These are phyloP conservation scores for Venturiaceae sp. DNA, from an alignment of 2,329 filamentous ascomycete genomes.

Conservation along the genomic window DNA sequence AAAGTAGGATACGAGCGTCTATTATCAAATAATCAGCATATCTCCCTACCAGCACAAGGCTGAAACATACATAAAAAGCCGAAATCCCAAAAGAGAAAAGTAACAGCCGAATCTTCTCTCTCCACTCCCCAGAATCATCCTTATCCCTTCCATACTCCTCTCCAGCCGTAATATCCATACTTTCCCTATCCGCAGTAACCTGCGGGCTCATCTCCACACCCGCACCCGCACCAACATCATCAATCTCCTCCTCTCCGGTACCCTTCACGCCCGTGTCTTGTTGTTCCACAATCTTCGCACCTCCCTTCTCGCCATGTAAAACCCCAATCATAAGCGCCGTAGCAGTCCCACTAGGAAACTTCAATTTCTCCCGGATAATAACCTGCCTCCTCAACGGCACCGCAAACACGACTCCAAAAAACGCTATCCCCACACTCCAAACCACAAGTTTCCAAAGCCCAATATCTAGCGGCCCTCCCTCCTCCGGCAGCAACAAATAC, in stretches of 20 bases:
- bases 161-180: conserved; percentile 12
- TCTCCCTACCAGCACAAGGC: neutral
- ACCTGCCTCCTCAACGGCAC: conserved; percentile 86
- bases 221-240: neutral
- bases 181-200: neutral
- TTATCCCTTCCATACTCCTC: conserved; percentile 22
- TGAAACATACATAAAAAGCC: conserved; percentile 35
- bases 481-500: conserved; percentile 66
- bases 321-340: conserved; percentile 90
- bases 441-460: conserved; percentile 69
- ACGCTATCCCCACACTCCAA: conserved; percentile 88
- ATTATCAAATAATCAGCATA: conserved; percentile 4
- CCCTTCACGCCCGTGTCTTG: neutral
- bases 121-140: conserved; percentile 45
- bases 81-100: conserved; percentile 51
- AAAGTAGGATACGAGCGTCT: conserved; percentile 84
- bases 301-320: conserved; percentile 54
- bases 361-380: conserved; percentile 83
- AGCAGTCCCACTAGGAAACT: conserved; percentile 91
- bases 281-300: conserved; percentile 18
- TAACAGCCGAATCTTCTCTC: conserved; percentile 49
- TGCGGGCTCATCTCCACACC: neutral
- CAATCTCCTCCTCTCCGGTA: neutral
- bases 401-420: conserved; percentile 95
- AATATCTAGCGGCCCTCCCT: conserved; percentile 67